Percentiles rank a stretch among this genome's conserved stretches.
phyloP scores from a whole-genome alignment of 1,139 yeast genomes.

The Candida pseudoviswanathii region DNA sequence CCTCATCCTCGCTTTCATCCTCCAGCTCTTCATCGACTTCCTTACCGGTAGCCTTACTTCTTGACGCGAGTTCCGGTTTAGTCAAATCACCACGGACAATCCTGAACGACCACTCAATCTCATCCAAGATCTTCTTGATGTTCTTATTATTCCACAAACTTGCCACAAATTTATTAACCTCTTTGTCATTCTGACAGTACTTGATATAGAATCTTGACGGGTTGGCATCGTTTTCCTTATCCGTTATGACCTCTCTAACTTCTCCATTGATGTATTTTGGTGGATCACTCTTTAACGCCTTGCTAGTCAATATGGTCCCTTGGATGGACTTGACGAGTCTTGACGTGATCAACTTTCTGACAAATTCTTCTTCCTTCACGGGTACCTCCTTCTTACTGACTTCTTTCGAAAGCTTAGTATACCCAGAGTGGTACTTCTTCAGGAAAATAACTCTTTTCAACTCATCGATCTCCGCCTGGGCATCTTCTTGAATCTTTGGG shows the following conservation, averaged over 20 bases:
- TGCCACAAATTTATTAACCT: conserved; percentile 51
- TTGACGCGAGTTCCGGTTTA: conserved; percentile 40
- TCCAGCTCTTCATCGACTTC: conserved; percentile 18
- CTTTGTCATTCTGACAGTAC: conserved; percentile 44
- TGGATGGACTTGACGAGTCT: conserved; percentile 35
- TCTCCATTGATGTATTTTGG: conserved; percentile 36
- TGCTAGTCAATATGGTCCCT: conserved; percentile 24
- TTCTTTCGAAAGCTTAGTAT: conserved; percentile 42
- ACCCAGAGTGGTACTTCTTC: conserved; percentile 53
- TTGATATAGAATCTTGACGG: conserved; percentile 54
- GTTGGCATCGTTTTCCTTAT: conserved; percentile 34
- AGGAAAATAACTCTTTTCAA: conserved; percentile 49
- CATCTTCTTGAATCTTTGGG: conserved; percentile 42
- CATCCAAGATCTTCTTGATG: conserved; percentile 47
- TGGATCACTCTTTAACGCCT: conserved; percentile 30
- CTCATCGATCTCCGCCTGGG: conserved; percentile 43
- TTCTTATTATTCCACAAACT: conserved; percentile 60
- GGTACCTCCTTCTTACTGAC: conserved; percentile 27
- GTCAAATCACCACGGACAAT: conserved; percentile 61
- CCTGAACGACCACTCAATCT: conserved; percentile 60
- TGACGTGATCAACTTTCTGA: conserved; percentile 32
- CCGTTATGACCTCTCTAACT: conserved; percentile 23
- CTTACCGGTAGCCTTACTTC: conserved; percentile 30
- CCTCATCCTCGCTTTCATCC: conserved; percentile 22
- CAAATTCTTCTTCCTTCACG: conserved; percentile 20